phyloP scores from a whole-genome alignment of 2,329 filamentous ascomycete genomes.

The Aspergillus intermedius region DNA sequence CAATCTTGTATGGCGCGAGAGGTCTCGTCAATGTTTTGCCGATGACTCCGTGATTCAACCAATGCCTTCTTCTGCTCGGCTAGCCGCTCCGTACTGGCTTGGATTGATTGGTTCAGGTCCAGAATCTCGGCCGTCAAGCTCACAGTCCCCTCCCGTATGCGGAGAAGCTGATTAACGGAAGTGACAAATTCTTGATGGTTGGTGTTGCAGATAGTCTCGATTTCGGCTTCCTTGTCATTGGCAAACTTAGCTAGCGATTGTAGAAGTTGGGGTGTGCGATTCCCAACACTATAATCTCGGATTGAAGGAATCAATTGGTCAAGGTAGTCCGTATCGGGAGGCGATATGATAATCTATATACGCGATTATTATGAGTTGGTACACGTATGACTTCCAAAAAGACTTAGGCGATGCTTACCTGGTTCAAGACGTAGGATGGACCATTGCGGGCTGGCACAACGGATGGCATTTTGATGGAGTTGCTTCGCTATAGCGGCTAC shows the following conservation, averaged over 20 bases:
- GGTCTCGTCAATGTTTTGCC: constrained; percentile 93
- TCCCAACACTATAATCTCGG: constrained; percentile 76
- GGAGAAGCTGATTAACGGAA: constrained; percentile 89
- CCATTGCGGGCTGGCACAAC: constrained; percentile 28
- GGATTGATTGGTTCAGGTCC: constrained; percentile 87
- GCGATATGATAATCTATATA: constrained; percentile 78
- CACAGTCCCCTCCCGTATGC: constrained; percentile 84
- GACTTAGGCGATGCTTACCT: constrained; percentile 20
- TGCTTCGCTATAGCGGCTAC: neutral
- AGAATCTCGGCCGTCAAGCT: constrained; percentile 84
- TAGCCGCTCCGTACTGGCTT: constrained; percentile 86
- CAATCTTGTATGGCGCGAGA: constrained; percentile 84
- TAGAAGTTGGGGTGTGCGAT: constrained; percentile 65
- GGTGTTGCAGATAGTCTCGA: constrained; percentile 87
- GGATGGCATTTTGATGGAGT: constrained; percentile 26
- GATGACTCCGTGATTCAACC: constrained; percentile 83
- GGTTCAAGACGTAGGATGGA: constrained; percentile 33
- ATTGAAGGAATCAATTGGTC: constrained; percentile 92
- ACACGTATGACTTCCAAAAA: neutral
- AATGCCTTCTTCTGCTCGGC: constrained; percentile 90
- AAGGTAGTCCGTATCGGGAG: constrained; percentile 87
- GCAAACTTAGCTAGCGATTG: constrained; percentile 76
- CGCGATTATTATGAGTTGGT: neutral
- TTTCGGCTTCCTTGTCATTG: constrained; percentile 79
- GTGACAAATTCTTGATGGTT: constrained; percentile 95